These are phyloP conservation scores for Prototheca wickerhamii DNA, from an alignment of 163 green algal genomes.

Conservation along the genomic window DNA sequence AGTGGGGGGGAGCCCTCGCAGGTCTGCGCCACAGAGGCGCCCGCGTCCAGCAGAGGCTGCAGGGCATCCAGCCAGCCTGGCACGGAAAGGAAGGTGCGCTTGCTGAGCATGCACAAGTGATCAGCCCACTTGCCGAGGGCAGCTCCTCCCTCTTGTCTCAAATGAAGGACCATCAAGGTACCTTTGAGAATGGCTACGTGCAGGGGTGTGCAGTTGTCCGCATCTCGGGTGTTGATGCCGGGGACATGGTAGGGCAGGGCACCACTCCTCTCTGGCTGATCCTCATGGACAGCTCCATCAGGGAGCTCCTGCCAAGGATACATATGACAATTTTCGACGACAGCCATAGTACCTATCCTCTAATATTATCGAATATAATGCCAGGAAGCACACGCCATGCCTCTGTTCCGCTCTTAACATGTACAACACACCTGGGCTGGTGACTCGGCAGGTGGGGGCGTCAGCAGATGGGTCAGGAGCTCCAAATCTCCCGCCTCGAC, in stretches of 20 bases:
- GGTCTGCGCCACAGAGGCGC: slow-evolving; percentile 13
- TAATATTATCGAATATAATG: too few relatives aligned
- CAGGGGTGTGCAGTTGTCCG: slow-evolving; percentile 50
- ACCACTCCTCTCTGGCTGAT: not conserved
- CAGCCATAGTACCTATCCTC: too few relatives aligned
- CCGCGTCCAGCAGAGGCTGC: slow-evolving; percentile 36
- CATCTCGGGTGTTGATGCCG: slow-evolving; percentile 23
- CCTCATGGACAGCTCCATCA: not conserved
- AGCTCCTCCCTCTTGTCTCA: too few relatives aligned
- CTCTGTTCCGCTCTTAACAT: not conserved
- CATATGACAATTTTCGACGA: too few relatives aligned
- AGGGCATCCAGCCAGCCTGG: slow-evolving; percentile 41
- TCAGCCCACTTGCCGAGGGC: too few relatives aligned
- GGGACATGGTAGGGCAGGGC: not conserved
- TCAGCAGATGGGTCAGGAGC: slow-evolving; percentile 34
- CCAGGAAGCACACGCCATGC: not conserved
- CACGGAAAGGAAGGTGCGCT: not conserved
- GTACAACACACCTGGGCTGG: not conserved
- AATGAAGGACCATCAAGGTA: slow-evolving; percentile 11
- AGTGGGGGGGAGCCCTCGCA: slow-evolving; percentile 60
- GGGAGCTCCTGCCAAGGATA: not conserved
- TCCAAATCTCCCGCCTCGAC: slow-evolving; percentile 42
- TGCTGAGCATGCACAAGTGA: too few relatives aligned
- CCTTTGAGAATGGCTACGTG: slow-evolving; percentile 62
- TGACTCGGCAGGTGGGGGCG: not conserved